These are phyloP conservation scores for Penicillium odoratum DNA, from an alignment of 495 filamentous ascomycete species.

Conservation along the genomic window DNA sequence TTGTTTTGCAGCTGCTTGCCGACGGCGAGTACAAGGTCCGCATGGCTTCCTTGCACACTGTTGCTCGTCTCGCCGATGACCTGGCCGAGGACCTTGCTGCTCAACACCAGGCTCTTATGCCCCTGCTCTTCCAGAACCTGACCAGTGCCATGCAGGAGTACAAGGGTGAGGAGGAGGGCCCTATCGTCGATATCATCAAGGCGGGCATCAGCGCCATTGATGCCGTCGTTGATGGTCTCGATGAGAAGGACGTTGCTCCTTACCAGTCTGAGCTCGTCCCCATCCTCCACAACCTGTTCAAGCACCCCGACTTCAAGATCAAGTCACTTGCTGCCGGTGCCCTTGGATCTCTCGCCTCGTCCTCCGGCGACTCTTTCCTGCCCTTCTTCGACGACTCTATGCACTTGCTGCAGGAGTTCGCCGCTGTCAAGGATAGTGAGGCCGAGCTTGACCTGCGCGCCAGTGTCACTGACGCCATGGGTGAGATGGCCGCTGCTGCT, in stretches of 20 bases:
- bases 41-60: conserved; percentile 79
- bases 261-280: conserved; percentile 83
- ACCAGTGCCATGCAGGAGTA: conserved; percentile 70
- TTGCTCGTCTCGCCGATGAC: conserved; percentile 89
- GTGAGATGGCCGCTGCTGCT: conserved; percentile 85
- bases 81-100: conserved; percentile 83
- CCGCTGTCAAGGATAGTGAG: conserved; percentile 80
- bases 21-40: conserved; percentile 81
- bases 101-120: conserved; percentile 80
- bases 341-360: conserved; percentile 83
- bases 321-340: conserved; percentile 87
- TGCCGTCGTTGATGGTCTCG: conserved; percentile 86
- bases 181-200: conserved; percentile 78
- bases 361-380: conserved; percentile 77
- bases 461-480: conserved; percentile 86
- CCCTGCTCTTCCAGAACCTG: conserved; percentile 81
- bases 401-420: conserved; percentile 78
- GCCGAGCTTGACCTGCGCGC: conserved; percentile 90
- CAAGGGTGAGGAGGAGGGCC: conserved; percentile 59
- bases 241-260: conserved; percentile 71
- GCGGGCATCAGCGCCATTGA: conserved; percentile 90
- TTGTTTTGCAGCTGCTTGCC: conserved; percentile 79
- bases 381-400: conserved; percentile 90
- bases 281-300: conserved; percentile 77
- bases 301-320: conserved; percentile 81